Conservation (phyloP, 176 grass and related monocot genomes). For the Carex parvula region DNA sequence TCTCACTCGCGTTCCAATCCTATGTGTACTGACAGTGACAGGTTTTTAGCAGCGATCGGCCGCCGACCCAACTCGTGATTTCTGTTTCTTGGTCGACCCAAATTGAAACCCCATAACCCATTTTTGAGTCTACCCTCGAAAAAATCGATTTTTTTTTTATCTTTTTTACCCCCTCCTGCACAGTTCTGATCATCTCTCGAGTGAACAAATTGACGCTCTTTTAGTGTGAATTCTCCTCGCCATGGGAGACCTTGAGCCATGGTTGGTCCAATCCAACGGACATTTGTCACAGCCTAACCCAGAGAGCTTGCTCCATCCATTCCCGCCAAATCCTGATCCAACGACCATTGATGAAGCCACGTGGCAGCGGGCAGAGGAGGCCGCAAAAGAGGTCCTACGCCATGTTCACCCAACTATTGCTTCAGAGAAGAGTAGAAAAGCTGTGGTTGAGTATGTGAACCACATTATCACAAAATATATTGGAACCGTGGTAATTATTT, state of each 20-base stretch:
- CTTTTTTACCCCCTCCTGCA: neutral
- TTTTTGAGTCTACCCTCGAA: neutral
- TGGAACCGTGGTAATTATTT: conserved; percentile 41
- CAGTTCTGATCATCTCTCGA: neutral
- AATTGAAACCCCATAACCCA: neutral
- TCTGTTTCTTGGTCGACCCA: neutral
- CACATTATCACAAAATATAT: conserved; percentile 36
- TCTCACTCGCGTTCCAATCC: no score
- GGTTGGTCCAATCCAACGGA: conserved; percentile 34
- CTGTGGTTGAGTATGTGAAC: conserved; percentile 69
- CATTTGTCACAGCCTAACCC: conserved; percentile 22
- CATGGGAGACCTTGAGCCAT: conserved; percentile 69
- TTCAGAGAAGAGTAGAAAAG: conserved; percentile 59
- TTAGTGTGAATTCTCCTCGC: conserved; percentile 15
- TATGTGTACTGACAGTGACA: no score
- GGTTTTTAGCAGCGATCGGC: no score
- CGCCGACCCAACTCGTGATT: neutral
- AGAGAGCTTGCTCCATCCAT: neutral
- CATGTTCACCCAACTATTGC: conserved; percentile 63
- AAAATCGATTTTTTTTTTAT: neutral
- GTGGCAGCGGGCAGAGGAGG: conserved; percentile 62
- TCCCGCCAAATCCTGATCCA: conserved; percentile 46
- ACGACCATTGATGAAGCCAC: conserved; percentile 35
- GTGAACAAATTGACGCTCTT: conserved; percentile 1
- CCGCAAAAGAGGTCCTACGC: conserved; percentile 42